Evolutionary conservation across 129 eudicot species (phyloP).

Genomic region (Erigeron canadensis): DNA sequence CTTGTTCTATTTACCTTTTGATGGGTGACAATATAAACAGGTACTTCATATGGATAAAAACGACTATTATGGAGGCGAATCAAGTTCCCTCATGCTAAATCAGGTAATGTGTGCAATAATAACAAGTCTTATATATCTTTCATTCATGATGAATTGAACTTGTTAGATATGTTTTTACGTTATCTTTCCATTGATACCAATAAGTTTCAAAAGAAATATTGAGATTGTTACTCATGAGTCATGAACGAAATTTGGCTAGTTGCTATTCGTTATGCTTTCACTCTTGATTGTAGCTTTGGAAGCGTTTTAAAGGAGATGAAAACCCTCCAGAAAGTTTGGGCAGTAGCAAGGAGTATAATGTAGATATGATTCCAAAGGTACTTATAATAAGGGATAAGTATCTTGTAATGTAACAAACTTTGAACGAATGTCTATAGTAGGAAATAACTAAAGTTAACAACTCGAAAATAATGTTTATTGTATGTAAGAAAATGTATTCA

Average conservation of each 20-base stretch:
- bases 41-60: constrained; percentile 84
- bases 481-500: no score
- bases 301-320: constrained; percentile 74
- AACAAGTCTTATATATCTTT: background rate
- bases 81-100: constrained; percentile 63
- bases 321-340: constrained; percentile 68
- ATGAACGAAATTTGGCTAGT: no score
- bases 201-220: no score
- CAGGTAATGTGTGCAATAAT: constrained; percentile 45
- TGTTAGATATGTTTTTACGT: background rate
- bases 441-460: no score
- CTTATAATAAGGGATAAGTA: no score
- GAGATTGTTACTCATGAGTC: no score
- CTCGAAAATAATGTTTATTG: no score
- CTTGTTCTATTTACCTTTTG: background rate
- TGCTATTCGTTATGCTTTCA: background rate
- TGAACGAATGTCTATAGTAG: no score
- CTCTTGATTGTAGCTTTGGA: constrained; percentile 66
- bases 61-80: constrained; percentile 82
- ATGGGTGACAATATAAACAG: constrained; percentile 39
- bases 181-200: background rate
- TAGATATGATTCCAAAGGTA: constrained; percentile 98
- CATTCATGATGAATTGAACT: background rate
- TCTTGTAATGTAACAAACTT: no score
- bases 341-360: constrained; percentile 80